A percentile compares a stretch with the other conserved stretches of the same genome.
Conservation (phyloP, 2,329 filamentous ascomycete species). For the Botrytis galanthina region DNA sequence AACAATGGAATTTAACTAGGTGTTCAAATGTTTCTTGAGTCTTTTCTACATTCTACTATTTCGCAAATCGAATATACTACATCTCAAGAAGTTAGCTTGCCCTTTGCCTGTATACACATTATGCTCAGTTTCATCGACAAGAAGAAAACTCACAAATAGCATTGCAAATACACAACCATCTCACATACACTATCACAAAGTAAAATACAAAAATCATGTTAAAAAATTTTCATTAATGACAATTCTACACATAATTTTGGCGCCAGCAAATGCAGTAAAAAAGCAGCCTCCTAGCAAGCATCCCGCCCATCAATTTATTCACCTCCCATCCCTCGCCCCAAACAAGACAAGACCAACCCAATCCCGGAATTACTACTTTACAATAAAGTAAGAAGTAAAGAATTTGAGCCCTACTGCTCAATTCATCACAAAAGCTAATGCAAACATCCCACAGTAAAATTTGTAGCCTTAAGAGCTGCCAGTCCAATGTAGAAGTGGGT, state of each 20-base stretch:
- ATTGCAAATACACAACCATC: not conserved
- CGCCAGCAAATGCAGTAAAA: slow-evolving; percentile 8
- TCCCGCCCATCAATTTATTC: slow-evolving; percentile 4
- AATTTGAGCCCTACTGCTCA: not conserved
- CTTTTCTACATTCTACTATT: not conserved
- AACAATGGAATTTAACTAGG: not conserved
- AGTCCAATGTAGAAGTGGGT: not conserved
- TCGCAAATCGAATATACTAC: not conserved
- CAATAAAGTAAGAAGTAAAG: slow-evolving; percentile 6
- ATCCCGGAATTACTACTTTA: slow-evolving; percentile 4
- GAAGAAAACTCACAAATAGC: not conserved
- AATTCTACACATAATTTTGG: slow-evolving; percentile 11
- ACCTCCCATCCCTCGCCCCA: not conserved
- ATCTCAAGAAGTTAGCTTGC: not conserved
- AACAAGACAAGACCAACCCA: slow-evolving; percentile 6
- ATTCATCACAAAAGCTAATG: not conserved
- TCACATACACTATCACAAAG: not conserved
- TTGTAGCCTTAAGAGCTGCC: not conserved
- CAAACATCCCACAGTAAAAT: not conserved
- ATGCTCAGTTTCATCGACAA: not conserved
- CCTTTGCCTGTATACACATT: not conserved
- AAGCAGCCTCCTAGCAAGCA: slow-evolving; percentile 7
- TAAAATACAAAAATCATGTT: not conserved
- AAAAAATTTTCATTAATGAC: not conserved
- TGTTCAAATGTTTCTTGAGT: not conserved